Evolutionary conservation across 2,329 filamentous ascomycete species (phyloP).

Genomic region (Beauveria brongniartii): DNA sequence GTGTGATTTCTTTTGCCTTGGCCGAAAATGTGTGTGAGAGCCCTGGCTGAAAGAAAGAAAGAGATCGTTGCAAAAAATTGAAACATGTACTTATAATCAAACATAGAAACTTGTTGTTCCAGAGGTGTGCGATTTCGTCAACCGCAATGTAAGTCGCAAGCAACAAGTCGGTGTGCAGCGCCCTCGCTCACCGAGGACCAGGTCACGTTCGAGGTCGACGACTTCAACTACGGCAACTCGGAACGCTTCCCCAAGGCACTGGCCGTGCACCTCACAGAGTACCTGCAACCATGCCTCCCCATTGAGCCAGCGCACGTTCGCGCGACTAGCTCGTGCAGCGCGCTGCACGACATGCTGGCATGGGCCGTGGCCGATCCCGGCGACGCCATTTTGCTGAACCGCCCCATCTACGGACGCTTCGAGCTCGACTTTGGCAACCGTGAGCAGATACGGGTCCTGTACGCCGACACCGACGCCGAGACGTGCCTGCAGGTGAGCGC

Average conservation of each 20-base stretch:
- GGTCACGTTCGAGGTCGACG: constrained; percentile 20
- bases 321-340: constrained; percentile 28
- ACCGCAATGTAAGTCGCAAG: constrained; percentile 22
- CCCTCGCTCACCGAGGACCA: constrained; percentile 4
- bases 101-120: constrained; percentile 32
- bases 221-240: constrained; percentile 30
- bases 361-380: constrained; percentile 30
- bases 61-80: background rate
- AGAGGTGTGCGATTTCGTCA: constrained; percentile 22
- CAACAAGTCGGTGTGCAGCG: background rate
- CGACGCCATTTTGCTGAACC: constrained; percentile 31
- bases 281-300: constrained; percentile 24
- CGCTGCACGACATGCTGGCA: constrained; percentile 31
- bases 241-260: constrained; percentile 25
- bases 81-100: background rate
- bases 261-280: constrained; percentile 30
- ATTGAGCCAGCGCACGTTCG: constrained; percentile 25
- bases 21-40: constrained; percentile 36
- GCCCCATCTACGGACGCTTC: constrained; percentile 40
- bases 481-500: constrained; percentile 36
- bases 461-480: constrained; percentile 33
- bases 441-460: constrained; percentile 34
- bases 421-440: constrained; percentile 39
- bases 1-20: constrained; percentile 39
- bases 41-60: background rate